Base-by-base conservation (phyloP, 2,329 filamentous ascomycete genomes). In the Penicillium hordei region DNA sequence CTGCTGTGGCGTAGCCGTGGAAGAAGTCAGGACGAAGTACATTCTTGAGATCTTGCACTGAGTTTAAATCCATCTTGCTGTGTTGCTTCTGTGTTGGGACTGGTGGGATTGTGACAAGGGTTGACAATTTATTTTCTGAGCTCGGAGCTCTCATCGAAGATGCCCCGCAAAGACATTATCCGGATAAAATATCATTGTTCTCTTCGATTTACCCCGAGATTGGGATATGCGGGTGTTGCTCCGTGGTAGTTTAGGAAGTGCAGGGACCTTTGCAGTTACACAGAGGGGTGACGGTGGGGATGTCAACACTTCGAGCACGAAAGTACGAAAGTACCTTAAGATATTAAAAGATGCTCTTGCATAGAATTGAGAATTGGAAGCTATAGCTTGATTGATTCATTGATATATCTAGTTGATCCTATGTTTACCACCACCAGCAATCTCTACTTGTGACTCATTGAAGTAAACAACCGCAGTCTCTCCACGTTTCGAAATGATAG, bases 1-100 rank as follows among this genome's bases (percentile, higher is more conserved):
- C 68, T 23, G 69, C 69, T 29, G 68, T 71, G 9, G 68, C 68
- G 43, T 68, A 71, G 6, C 69, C 69, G 8, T 70, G 68, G 29
- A 63, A 71, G 54, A 71, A 71, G 42, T 70, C 68, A 4, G 53
- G 56, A 5, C 68, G 60, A 23, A 71, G 62, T n/a, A 60, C 60
- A 4, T 58, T 64, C 52, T 66, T 64, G 9, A 71, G 58, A 42
- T 70, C 69, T 42, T 70, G 61, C 3, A 70, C 67, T 17, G 66
- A 60, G 5, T 57, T 59, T 15, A 70, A 50, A 48, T 69, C 65
- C 65, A 70, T 70, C 27, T 57, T 19, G 34, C 23, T 50, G 21
- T 29, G 13, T 36, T 48, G 52, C 43, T 10, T 13, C 19, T 59
- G 40, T 21, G 33, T 31, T 51, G 15, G 13, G 36, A 43, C 19